Evolutionary conservation across 805 yeast genomes (phyloP), one percentile per base, ranked within the genome.

Genomic region (Ogataea trehalophila): DNA sequence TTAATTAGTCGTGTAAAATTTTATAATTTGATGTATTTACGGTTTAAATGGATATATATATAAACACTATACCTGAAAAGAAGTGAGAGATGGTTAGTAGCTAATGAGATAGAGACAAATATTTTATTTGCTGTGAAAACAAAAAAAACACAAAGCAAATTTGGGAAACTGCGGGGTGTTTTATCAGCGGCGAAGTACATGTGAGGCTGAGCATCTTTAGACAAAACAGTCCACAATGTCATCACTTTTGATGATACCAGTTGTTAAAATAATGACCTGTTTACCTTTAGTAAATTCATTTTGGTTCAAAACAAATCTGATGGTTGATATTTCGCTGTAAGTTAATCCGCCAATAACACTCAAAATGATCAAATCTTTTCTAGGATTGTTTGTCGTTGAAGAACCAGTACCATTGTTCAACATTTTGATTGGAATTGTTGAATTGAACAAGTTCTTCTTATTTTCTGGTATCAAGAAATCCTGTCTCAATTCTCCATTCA

Each of bases 341-440:
- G 97, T 88, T 7, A 91, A 69, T 0, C 99, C 98, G 14, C 98
- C 98, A 37, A 91, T 59, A 51, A 85, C 66, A 7, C 81, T 77
- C 44, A 87, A 55, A 50, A 88, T 57, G 15, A 67, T 58, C 51
- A 60, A 50, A 44, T 66, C 69, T 18, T 50, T 54, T 26, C 63
- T 54, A 38, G 45, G 11, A 26, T 26, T 26, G 31, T 11, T 26
- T 26, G 31, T 26, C 11, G 31, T 26, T 26, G 13, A 26, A 26
- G 31, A 26, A 11, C 11, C 11, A 26, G 31, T 49, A 8, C 37
- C 48, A 37, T 52, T 42, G 11, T 52, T 53, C 33, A 57, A 45
- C 29, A 52, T 43, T 46, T 56, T 56, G 20, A 59, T 53, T 13
- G 56, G 66, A 47, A 59, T 50, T 13, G 56, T 37, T 7, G 65